These are phyloP conservation scores for Sclerotinia nivalis DNA, from an alignment of 2,329 filamentous ascomycete species.

Conservation along the genomic window DNA sequence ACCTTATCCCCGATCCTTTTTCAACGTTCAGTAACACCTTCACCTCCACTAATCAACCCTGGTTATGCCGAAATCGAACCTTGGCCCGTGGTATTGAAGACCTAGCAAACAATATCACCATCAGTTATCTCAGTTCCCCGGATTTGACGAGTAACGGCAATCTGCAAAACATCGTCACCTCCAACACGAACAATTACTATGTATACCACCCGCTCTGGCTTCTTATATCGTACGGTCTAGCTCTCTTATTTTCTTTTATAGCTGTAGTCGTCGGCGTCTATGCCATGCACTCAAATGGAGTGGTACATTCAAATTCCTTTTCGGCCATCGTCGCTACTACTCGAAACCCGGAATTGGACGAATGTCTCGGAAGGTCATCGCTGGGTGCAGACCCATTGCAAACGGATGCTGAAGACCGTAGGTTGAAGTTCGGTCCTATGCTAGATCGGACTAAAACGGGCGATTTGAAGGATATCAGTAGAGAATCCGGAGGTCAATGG, in stretches of 20 bases:
- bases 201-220: slow-evolving; percentile 21
- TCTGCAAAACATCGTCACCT: slow-evolving; percentile 3
- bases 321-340: slow-evolving; percentile 30
- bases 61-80: slow-evolving; percentile 31
- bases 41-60: slow-evolving; percentile 7
- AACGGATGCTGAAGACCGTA: neutral
- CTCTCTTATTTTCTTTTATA: slow-evolving; percentile 14
- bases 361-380: slow-evolving; percentile 1
- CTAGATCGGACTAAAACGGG: neutral
- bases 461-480: neutral
- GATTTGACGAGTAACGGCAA: slow-evolving; percentile 10
- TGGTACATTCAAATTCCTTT: slow-evolving; percentile 28
- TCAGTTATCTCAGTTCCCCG: slow-evolving; percentile 28
- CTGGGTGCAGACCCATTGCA: slow-evolving; percentile 16
- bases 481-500: neutral
- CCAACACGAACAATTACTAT: slow-evolving; percentile 23
- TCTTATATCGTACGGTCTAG: slow-evolving; percentile 21
- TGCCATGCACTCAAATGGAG: slow-evolving; percentile 26
- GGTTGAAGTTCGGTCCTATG: slow-evolving; percentile 3
- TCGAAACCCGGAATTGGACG: slow-evolving; percentile 25
- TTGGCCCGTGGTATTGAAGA: slow-evolving; percentile 30
- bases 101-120: slow-evolving; percentile 34
- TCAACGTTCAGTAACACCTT: slow-evolving; percentile 2
- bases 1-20: neutral
- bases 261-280: slow-evolving; percentile 19